phyloP scores from a whole-genome alignment of 805 yeast genomes.

The Yarrowia yakushimensis region DNA sequence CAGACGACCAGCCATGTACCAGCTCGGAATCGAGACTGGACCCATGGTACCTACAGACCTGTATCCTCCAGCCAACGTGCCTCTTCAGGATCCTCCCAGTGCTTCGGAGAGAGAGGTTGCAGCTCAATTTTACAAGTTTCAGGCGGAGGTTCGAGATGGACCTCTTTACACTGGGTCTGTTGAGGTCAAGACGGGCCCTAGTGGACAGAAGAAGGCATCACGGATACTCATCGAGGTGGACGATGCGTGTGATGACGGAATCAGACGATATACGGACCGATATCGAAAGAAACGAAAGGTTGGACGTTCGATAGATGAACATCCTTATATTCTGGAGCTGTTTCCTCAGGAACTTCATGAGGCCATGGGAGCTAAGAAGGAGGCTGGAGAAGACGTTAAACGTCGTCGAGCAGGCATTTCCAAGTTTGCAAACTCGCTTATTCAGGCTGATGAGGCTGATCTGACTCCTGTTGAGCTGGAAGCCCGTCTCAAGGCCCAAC shows the following conservation, averaged over 20 bases:
- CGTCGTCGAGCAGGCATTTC: slow-evolving; percentile 38
- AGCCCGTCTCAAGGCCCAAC: slow-evolving; percentile 36
- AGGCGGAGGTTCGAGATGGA: slow-evolving; percentile 32
- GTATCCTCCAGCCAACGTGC: slow-evolving; percentile 31
- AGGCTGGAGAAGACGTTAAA: slow-evolving; percentile 46
- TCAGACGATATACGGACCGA: slow-evolving; percentile 76
- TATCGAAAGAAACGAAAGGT: slow-evolving; percentile 67
- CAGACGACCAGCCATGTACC: slow-evolving; percentile 33
- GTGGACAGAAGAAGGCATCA: slow-evolving; percentile 4
- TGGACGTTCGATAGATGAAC: slow-evolving; percentile 70
- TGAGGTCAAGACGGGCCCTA: slow-evolving; percentile 18
- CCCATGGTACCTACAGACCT: slow-evolving; percentile 30
- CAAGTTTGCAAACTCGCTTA: slow-evolving; percentile 41
- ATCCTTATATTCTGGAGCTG: slow-evolving; percentile 65
- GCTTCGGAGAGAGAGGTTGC: slow-evolving; percentile 30
- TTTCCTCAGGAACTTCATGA: slow-evolving; percentile 75
- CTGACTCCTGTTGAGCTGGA: slow-evolving; percentile 38
- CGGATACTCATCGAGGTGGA: slow-evolving; percentile 22
- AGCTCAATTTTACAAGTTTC: slow-evolving; percentile 31
- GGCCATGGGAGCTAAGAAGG: slow-evolving; percentile 62
- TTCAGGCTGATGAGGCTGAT: slow-evolving; percentile 36
- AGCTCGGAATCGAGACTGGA: slow-evolving; percentile 27
- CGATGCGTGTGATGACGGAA: slow-evolving; percentile 50
- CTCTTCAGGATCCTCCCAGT: slow-evolving; percentile 29
- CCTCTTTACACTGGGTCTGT: slow-evolving; percentile 33